phyloP scores from a whole-genome alignment of 108 stramenopile genomes.

The Ochromonas danica region DNA sequence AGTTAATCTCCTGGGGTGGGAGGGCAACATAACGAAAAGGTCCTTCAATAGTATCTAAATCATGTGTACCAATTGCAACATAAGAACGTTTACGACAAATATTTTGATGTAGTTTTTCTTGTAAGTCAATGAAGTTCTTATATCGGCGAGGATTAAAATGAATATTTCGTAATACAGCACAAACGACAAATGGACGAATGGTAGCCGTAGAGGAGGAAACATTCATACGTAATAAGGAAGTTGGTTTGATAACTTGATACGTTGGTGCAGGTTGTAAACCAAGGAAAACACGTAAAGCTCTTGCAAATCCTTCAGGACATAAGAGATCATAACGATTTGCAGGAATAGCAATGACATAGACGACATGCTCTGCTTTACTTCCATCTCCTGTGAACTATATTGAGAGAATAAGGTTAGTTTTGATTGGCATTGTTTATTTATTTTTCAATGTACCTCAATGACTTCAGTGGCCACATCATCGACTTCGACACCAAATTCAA shows the following conservation, averaged over 20 bases:
- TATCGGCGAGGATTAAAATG: conserved; percentile 79
- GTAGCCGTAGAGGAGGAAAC: conserved; percentile 66
- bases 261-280: conserved; percentile 74
- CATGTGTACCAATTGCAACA: conserved; percentile 98
- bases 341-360: conserved; percentile 98
- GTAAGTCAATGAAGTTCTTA: conserved; percentile 96
- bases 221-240: background rate
- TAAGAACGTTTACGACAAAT: conserved; percentile 92
- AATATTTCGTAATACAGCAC: conserved; percentile 90
- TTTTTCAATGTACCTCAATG: conserved; percentile 65
- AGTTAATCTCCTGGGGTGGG: conserved; percentile 74
- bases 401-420: background rate
- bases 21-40: conserved; percentile 89
- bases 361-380: conserved; percentile 54
- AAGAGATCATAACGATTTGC: conserved; percentile 99
- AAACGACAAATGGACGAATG: conserved; percentile 93
- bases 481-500: conserved; percentile 98
- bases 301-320: conserved; percentile 91
- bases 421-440: conserved; percentile 54
- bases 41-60: conserved; percentile 80
- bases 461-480: conserved; percentile 93
- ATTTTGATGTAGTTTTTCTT: conserved; percentile 98
- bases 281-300: conserved; percentile 85
- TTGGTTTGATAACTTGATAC: background rate
- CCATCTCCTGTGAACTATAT: conserved; percentile 30